phyloP scores from a whole-genome alignment of 345 rosid genomes.

The Triadica sebifera region DNA sequence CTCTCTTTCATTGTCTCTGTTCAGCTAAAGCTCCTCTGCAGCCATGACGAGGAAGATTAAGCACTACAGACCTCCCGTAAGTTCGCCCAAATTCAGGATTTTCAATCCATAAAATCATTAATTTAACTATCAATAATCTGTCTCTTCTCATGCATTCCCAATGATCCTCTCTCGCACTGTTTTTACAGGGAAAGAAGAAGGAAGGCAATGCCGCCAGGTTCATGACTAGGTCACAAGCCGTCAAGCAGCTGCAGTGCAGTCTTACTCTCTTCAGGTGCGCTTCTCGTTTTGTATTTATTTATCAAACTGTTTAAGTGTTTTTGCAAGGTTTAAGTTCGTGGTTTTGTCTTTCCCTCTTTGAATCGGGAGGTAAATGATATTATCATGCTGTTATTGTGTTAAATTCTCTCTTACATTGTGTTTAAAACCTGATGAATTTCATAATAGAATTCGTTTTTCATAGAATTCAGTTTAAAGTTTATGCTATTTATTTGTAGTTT shows the following conservation, averaged over 20 bases:
- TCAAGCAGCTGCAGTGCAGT: conserved; percentile 73
- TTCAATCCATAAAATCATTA: too few species aligned
- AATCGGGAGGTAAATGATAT: background rate
- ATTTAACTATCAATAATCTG: too few species aligned
- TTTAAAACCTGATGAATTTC: too few species aligned
- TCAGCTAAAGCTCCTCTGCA: background rate
- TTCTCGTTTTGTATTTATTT: too few species aligned
- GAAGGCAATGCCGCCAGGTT: conserved; percentile 92
- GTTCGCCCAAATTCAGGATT: conserved; percentile 14
- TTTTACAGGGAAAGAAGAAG: conserved; percentile 84
- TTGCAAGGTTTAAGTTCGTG: background rate
- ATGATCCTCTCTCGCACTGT: background rate
- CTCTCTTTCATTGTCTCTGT: background rate
- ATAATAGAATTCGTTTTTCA: too few species aligned
- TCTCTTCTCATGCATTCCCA: background rate
- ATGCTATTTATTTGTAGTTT: too few species aligned
- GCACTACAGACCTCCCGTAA: conserved; percentile 87
- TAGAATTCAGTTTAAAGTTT: too few species aligned
- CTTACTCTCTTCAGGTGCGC: conserved; percentile 67
- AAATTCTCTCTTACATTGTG: too few species aligned
- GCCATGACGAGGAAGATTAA: conserved; percentile 34
- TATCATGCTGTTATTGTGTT: background rate
- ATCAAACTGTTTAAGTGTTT: background rate
- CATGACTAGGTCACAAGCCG: conserved; percentile 82
- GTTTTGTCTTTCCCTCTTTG: background rate